Evolutionary conservation across 2,329 filamentous ascomycete genomes (phyloP), one percentile per base, ranked within the genome.

Genomic region (Xylariaceae sp.): DNA sequence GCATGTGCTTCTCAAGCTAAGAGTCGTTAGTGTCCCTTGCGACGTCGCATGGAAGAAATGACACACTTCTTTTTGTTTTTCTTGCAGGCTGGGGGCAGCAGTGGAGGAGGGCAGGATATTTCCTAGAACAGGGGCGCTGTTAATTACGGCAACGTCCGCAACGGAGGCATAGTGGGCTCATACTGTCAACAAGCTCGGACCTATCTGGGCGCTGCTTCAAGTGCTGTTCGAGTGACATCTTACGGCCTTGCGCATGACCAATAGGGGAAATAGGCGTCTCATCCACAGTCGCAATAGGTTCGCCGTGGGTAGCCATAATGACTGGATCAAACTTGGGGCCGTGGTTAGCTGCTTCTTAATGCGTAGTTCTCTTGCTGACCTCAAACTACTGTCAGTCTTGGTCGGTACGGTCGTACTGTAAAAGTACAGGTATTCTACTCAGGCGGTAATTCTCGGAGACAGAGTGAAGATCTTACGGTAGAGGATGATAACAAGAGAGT

Each of bases 101-200:
- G 74, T 87, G 26, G 88, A 88, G 50, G 86, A 84, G 21, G 90
- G 89, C 21, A 97, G 85, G 70, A 97, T 96, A 74, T 96, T 96
- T 64, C 86, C 89, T 93, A 64, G 48, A 53, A 18, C 20, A 21
- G 11, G 18, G 24, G 4, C 4, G 18, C 20, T 18, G 20, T 18
- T 16, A 18, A 16, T 21, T 20, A n/a, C 26, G 6, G 13, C 13
- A 10, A 41, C 37, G 11, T 13, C 16, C 6, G 6, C 15, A 3
- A 21, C 13, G 3, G 21, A 10, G 10, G 16, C 5, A 21, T 24
- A 4, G 21, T 24, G 50, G 39, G 10, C 24, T 20, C 84, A 58
- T 77, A 92, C 89, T 88, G 70, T 94, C 88, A 58, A 96, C 77
- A 18, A 97, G 80, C 66, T 91, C 85, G 29, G 91, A 83, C 52